Percentiles rank a stretch among this genome's conserved stretches.
Evolutionary conservation across 441 rosid genomes (phyloP).

Genomic region (Bruguiera hainesii): DNA sequence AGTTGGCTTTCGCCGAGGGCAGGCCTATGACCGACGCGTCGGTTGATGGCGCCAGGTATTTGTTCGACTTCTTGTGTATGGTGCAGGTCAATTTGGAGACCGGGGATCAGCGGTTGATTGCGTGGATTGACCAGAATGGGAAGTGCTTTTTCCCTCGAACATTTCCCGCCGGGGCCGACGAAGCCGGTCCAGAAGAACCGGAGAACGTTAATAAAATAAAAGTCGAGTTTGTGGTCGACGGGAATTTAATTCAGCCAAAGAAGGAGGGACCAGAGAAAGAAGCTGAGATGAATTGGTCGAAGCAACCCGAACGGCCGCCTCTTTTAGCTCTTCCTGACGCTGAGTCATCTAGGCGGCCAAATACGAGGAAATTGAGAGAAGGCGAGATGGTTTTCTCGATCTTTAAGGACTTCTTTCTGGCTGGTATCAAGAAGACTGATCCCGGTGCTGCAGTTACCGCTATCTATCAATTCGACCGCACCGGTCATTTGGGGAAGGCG

Average conservation of each 20-base stretch:
- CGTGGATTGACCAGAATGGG: slow-evolving; percentile 47
- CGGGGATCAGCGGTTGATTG: slow-evolving; percentile 34
- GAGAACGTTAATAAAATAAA: slow-evolving; percentile 16
- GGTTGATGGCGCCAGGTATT: slow-evolving; percentile 30
- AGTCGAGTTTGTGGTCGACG: slow-evolving; percentile 20
- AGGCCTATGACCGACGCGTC: slow-evolving; percentile 28
- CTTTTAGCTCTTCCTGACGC: neutral
- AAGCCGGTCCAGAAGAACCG: neutral
- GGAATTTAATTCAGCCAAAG: slow-evolving; percentile 25
- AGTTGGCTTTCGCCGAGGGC: slow-evolving; percentile 28
- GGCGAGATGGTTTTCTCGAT: slow-evolving; percentile 19
- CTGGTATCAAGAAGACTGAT: slow-evolving; percentile 27
- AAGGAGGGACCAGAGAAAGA: slow-evolving; percentile 19
- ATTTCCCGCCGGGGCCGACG: slow-evolving; percentile 20
- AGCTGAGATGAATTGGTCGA: slow-evolving; percentile 8
- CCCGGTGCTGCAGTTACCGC: slow-evolving; percentile 27
- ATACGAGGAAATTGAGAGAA: slow-evolving; percentile 27
- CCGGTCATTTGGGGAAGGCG: slow-evolving; percentile 26
- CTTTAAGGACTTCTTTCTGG: slow-evolving; percentile 20
- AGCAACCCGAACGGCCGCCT: slow-evolving; percentile 25
- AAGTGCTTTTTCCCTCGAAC: slow-evolving; percentile 38
- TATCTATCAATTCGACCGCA: slow-evolving; percentile 34
- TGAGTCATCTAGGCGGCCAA: slow-evolving; percentile 29
- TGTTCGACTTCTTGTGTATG: slow-evolving; percentile 45
- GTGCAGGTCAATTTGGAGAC: slow-evolving; percentile 35